These are phyloP conservation scores for Colletotrichum magnum DNA, from an alignment of 2,329 filamentous ascomycete species.

Conservation along the genomic window DNA sequence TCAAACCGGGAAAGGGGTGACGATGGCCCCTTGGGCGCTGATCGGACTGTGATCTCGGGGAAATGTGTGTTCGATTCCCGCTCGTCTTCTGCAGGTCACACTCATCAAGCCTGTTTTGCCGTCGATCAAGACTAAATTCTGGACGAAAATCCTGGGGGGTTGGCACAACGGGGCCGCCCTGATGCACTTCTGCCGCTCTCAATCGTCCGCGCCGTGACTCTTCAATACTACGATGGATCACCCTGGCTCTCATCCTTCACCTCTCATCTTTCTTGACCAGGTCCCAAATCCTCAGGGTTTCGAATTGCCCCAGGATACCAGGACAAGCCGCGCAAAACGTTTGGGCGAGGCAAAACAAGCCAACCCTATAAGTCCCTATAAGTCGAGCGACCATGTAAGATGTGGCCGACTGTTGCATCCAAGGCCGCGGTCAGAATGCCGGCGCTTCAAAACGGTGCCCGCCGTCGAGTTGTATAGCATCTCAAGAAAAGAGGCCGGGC, in stretches of 20 bases:
- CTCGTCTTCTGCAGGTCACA: slow-evolving; percentile 1
- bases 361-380: not conserved
- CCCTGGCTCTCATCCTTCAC: slow-evolving; percentile 15
- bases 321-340: slow-evolving; percentile 1
- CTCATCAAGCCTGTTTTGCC: slow-evolving; percentile 16
- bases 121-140: slow-evolving; percentile 26
- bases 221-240: slow-evolving; percentile 16
- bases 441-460: slow-evolving; percentile 1
- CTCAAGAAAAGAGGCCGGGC: slow-evolving; percentile 14
- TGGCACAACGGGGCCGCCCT: slow-evolving; percentile 9
- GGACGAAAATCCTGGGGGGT: slow-evolving; percentile 6
- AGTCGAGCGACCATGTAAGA: not conserved
- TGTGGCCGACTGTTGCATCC: not conserved
- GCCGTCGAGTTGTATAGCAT: not conserved
- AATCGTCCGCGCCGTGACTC: slow-evolving; percentile 7
- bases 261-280: slow-evolving; percentile 11
- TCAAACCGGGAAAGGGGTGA: slow-evolving; percentile 1
- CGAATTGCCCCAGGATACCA: slow-evolving; percentile 1
- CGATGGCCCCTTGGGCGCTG: slow-evolving; percentile 1
- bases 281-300: slow-evolving; percentile 15
- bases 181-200: slow-evolving; percentile 5
- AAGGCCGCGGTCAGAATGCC: not conserved
- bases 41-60: slow-evolving; percentile 22
- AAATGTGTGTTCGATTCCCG: not conserved
- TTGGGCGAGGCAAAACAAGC: not conserved